phyloP scores from a whole-genome alignment of 306 rosid species.

The Glycyrrhiza uralensis region DNA sequence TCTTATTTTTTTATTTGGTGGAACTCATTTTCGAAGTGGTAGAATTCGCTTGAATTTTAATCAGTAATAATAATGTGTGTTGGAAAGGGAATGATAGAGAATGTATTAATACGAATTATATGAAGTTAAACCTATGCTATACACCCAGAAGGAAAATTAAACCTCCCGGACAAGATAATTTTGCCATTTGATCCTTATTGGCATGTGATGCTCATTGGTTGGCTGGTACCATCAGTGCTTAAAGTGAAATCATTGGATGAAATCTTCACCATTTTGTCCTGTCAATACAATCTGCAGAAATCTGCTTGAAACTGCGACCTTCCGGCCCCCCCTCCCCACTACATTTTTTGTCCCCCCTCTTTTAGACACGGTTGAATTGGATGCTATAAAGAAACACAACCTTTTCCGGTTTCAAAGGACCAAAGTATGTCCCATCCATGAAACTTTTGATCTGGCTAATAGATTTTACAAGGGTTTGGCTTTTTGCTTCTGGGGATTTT shows the following conservation, averaged over 20 bases:
- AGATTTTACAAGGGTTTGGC: not conserved
- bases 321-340: constrained; percentile 5
- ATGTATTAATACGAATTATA: no score
- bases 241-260: constrained; percentile 19
- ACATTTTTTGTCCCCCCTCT: not conserved
- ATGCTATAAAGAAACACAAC: constrained; percentile 20
- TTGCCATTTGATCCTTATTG: not conserved
- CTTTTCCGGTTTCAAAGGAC: constrained; percentile 34
- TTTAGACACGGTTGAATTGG: constrained; percentile 15
- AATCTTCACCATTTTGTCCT: not conserved
- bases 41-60: no score
- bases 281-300: constrained; percentile 2
- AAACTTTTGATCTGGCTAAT: constrained; percentile 21
- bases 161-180: constrained; percentile 7
- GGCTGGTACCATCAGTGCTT: constrained; percentile 17
- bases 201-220: constrained; percentile 11
- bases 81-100: no score
- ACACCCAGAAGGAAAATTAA: not conserved
- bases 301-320: not conserved
- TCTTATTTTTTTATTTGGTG: no score
- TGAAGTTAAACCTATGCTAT: no score
- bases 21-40: no score
- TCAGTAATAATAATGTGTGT: no score
- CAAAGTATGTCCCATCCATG: constrained; percentile 11
- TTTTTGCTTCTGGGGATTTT: constrained; percentile 8